Percentiles rank a stretch among this genome's conserved stretches.
phyloP scores from a whole-genome alignment of 2,329 filamentous ascomycete species.

The Fusarium tjaetaba region DNA sequence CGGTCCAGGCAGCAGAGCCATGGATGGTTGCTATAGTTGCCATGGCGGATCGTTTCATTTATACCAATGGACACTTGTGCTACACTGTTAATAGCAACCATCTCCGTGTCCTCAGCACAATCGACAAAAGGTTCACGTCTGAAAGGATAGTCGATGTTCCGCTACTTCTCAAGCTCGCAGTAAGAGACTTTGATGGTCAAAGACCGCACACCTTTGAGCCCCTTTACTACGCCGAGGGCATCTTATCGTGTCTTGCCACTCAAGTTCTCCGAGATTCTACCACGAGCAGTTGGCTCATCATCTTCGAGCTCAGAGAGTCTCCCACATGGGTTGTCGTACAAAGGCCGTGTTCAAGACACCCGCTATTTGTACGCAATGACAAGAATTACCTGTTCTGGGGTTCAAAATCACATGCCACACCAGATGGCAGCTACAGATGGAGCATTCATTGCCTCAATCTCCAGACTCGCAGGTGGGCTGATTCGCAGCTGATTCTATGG shows the following conservation, averaged over 20 bases:
- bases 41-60: conserved; percentile 69
- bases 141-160: conserved; percentile 68
- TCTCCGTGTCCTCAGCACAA: conserved; percentile 66
- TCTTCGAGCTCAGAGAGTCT: conserved; percentile 54
- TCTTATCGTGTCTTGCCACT: conserved; percentile 67
- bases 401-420: conserved; percentile 64
- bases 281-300: conserved; percentile 62
- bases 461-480: conserved; percentile 50
- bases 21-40: conserved; percentile 70
- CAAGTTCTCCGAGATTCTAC: conserved; percentile 48
- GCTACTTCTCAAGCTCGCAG: conserved; percentile 49
- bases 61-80: conserved; percentile 71
- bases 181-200: conserved; percentile 49
- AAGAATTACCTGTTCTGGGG: conserved; percentile 71
- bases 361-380: conserved; percentile 75
- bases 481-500: conserved; percentile 60
- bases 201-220: conserved; percentile 60
- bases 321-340: conserved; percentile 53
- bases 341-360: conserved; percentile 58
- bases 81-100: conserved; percentile 60
- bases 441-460: conserved; percentile 65
- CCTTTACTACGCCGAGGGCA: conserved; percentile 65
- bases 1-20: conserved; percentile 69
- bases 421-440: conserved; percentile 71
- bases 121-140: conserved; percentile 58